Base-by-base conservation (phyloP, 176 grass and related monocot genomes). In the Oryza longistaminata region DNA sequence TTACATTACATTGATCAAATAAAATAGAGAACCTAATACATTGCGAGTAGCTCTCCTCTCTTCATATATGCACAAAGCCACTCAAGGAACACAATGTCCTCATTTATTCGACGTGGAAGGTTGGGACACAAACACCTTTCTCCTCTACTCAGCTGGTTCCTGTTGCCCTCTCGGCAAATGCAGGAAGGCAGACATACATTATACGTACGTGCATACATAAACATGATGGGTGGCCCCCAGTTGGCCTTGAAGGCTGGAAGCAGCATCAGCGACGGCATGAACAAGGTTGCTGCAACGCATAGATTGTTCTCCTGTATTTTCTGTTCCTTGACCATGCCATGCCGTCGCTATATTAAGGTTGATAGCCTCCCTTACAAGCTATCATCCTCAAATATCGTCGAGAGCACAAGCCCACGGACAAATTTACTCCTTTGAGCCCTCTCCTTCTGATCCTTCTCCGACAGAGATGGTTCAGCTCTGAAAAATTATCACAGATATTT, bases 361-460 rank as follows among this genome's bases (percentile, higher is more conserved):
- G 15, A 70, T 61, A 17, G 70, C 60, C 35, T 61, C 60, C 14
- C 76, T 86, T 45, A 87, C 34, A 90, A 43, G 88, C 34, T 79
- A 83, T 79, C 84, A 77, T 73, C 74, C 68, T 83, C 74, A 61
- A 87, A 87, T 87, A 83, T 87, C 46, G 74, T 87, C 27, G 84
- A 87, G 62, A 83, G 80, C 75, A 90, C 84, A 74, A 90, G 80
- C 48, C 84, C 84, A 42, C 62, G 37, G 68, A 60, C 68, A 66
- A 87, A 90, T 68, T 73, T 29, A 16, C 84, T 83, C 84, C 80
- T 90, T 62, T 83, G 88, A 43, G 80, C 39, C 35, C 74, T 48
- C 62, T 90, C 88, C 42, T 83, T 75, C 80, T 79, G 84, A 87
- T 90, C 88, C 69, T 90, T 90, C 62, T 90, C 80, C 0, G 88